Evolutionary conservation across 2,329 filamentous ascomycete species (phyloP), one percentile per base, ranked within the genome.

Genomic region (Coniella vitis): DNA sequence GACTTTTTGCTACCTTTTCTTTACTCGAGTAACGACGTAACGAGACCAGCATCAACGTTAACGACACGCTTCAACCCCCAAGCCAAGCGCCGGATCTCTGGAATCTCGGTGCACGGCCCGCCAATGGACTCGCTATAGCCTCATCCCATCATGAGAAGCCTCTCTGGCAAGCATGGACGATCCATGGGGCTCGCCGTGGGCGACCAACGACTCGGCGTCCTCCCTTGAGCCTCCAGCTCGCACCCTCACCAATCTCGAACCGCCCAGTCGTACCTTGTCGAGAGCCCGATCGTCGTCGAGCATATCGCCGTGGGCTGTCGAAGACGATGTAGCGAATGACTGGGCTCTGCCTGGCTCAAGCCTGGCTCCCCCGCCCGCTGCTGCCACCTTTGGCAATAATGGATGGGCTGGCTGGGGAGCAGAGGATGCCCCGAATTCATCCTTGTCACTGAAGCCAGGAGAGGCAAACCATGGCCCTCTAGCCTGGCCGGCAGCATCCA

Each of bases 171-270:
- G 60, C 55, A 81, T 81, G 78, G 78, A 81, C 63, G 76, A 81
- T 76, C 77, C 78, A 58, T 81, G 78, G 78, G 74, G 73, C 64
- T 79, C 76, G 57, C 78, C 78, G 65, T 81, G 78, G 78, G 70
- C 73, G 52, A 69, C 68, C 51, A 63, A 61, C 16, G 52, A 54
- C 29, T 40, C 49, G 46, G 49, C 31, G 32, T 38, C 45, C 40
- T 34, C 31, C 38, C 63, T 70, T 47, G 70, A 69, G 41, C 69
- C 66, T 19, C 68, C 70, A 1, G 69, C 68, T 19, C 67, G 62
- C 53, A 69, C 68, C 47, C 68, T 72, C 44, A 47, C 22, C 37
- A 47, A 38, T 9, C 52, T 52, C 47, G 52, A 54, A 16, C 65
- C 72, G 44, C 64, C 68, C 39, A 58, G 59, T 20, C 56, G 57